Conservation (phyloP, 2,329 filamentous ascomycete species). For the Zelopaecilomyces penicillatus region DNA sequence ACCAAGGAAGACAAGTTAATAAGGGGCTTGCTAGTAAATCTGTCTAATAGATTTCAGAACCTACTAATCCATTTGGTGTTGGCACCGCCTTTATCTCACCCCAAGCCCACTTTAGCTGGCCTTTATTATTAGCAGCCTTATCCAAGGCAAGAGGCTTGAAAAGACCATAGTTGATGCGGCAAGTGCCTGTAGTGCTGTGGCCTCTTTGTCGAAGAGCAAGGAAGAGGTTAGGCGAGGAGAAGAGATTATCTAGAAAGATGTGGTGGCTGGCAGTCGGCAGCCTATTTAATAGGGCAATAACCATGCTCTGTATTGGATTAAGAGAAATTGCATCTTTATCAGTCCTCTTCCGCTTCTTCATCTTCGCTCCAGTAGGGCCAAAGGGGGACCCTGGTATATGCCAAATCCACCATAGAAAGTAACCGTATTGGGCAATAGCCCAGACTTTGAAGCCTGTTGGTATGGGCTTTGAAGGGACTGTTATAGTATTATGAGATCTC, state of each 20-base stretch:
- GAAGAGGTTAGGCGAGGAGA: slow-evolving; percentile 7
- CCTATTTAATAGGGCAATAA: slow-evolving; percentile 10
- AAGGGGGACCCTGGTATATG: not conserved
- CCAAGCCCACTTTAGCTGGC: not conserved
- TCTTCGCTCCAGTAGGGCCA: not conserved
- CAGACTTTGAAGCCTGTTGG: slow-evolving; percentile 10
- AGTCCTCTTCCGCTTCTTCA: not conserved
- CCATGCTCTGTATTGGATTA: slow-evolving; percentile 10
- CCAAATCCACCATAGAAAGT: slow-evolving; percentile 9
- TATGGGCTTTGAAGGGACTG: slow-evolving; percentile 4
- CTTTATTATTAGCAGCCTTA: slow-evolving; percentile 4
- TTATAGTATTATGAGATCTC: not conserved
- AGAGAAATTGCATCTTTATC: not conserved
- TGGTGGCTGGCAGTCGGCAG: slow-evolving; percentile 9
- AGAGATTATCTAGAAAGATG: slow-evolving; percentile 13
- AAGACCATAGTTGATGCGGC: slow-evolving; percentile 9
- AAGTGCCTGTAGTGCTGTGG: slow-evolving; percentile 9
- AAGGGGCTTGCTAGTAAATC: not conserved
- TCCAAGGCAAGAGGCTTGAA: slow-evolving; percentile 1
- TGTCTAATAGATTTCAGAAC: not conserved
- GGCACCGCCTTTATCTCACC: slow-evolving; percentile 1
- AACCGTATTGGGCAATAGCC: slow-evolving; percentile 9
- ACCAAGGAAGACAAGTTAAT: slow-evolving; percentile 2
- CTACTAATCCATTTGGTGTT: slow-evolving; percentile 1
- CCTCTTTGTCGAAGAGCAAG: slow-evolving; percentile 3